Evolutionary conservation across 345 rosid genomes (phyloP).

Genomic region (Corchorus capsularis): DNA sequence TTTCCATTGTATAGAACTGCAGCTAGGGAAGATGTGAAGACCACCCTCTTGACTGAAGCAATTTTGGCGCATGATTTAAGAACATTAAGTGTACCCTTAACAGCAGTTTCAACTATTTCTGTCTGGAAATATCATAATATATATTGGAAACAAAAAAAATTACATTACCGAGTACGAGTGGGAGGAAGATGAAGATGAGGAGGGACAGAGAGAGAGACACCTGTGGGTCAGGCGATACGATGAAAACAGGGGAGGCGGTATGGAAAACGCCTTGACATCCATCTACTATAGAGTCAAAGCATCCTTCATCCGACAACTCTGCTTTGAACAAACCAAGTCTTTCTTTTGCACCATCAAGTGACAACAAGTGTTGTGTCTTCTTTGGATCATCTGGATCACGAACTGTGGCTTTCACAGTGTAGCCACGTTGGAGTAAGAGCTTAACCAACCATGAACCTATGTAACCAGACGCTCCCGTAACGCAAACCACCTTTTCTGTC

Average conservation of each 20-base stretch:
- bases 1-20: slow-evolving; percentile 27
- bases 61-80: slow-evolving; percentile 36
- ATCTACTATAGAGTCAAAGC: slow-evolving; percentile 39
- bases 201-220: not conserved
- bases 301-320: slow-evolving; percentile 37
- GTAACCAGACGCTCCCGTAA: slow-evolving; percentile 44
- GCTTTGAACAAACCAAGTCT: slow-evolving; percentile 37
- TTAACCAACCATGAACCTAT: slow-evolving; percentile 46
- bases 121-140: no score
- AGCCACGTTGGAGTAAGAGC: slow-evolving; percentile 33
- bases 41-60: slow-evolving; percentile 38
- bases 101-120: slow-evolving; percentile 36
- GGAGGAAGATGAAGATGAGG: no score
- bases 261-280: slow-evolving; percentile 70
- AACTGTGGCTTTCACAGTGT: slow-evolving; percentile 38
- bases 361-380: slow-evolving; percentile 33
- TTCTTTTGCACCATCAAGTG: slow-evolving; percentile 42
- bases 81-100: slow-evolving; percentile 41
- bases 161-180: no score
- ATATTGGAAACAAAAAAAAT: no score
- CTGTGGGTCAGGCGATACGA: slow-evolving; percentile 37
- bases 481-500: slow-evolving; percentile 31
- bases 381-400: slow-evolving; percentile 44
- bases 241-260: slow-evolving; percentile 50
- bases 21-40: slow-evolving; percentile 39